These are phyloP conservation scores for Arctostaphylos glauca DNA, from an alignment of 148 eudicot genomes.

Conservation along the genomic window DNA sequence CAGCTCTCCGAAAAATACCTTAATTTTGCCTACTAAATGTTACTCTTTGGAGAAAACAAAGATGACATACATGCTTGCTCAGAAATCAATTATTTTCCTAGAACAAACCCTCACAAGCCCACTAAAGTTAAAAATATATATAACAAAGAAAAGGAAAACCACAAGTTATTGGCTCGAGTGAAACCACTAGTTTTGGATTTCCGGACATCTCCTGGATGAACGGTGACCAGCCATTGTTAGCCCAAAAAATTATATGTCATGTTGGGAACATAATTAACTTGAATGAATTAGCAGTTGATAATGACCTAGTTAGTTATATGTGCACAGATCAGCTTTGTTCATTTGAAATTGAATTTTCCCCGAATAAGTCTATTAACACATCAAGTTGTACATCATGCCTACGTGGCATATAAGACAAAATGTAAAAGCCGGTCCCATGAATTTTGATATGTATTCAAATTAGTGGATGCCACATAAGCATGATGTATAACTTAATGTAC, in stretches of 20 bases:
- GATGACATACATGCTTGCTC: background rate
- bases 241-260: background rate
- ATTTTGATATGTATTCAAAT: too few relatives aligned
- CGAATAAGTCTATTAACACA: too few relatives aligned
- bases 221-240: background rate
- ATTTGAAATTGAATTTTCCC: background rate
- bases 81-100: background rate
- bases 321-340: background rate
- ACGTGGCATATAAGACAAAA: too few relatives aligned
- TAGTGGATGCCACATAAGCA: too few relatives aligned
- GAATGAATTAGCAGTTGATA: background rate
- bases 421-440: too few relatives aligned
- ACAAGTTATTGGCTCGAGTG: background rate
- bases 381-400: too few relatives aligned
- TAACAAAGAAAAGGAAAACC: background rate
- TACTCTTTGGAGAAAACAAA: background rate
- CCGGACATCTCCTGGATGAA: too few relatives aligned
- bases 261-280: background rate
- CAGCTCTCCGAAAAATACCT: background rate
- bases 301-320: background rate
- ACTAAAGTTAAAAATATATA: background rate
- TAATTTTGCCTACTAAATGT: background rate
- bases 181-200: too few relatives aligned
- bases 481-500: too few relatives aligned
- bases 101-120: background rate